phyloP scores from a whole-genome alignment of 140 eudicot genomes.

The Cichorium intybus region DNA sequence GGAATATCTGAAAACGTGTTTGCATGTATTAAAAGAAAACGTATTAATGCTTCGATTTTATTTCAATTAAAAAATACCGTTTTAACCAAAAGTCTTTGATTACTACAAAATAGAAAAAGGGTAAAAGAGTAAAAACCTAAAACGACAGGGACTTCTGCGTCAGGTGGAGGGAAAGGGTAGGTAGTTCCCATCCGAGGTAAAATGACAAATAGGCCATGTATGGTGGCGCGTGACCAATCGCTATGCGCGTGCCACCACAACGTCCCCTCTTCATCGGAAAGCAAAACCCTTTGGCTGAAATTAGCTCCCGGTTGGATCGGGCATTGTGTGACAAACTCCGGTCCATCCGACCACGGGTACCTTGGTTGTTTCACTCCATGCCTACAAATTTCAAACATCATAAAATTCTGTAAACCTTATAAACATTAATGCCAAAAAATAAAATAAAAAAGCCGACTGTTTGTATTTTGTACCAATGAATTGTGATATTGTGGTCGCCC shows the following conservation, averaged over 20 bases:
- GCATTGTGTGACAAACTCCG: conserved; percentile 65
- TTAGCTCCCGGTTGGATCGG: conserved; percentile 62
- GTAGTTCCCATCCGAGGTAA: conserved; percentile 39
- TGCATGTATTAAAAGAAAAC: conserved; percentile 6
- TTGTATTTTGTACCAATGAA: conserved; percentile 63
- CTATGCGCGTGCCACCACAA: conserved; percentile 94
- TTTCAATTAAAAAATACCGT: not conserved
- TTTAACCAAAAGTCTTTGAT: not conserved
- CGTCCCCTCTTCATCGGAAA: conserved; percentile 64
- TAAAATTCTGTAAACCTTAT: no score
- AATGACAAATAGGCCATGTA: conserved; percentile 52
- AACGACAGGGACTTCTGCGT: conserved; percentile 47
- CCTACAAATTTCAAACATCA: conserved; percentile 28
- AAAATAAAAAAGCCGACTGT: no score
- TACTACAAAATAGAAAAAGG: not conserved
- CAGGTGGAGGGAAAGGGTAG: conserved; percentile 59
- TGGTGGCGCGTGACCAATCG: conserved; percentile 69
- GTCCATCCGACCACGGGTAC: conserved; percentile 80
- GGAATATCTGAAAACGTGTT: conserved; percentile 10
- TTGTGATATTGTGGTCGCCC: conserved; percentile 51
- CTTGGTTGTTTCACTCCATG: conserved; percentile 71
- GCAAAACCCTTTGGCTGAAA: conserved; percentile 47
- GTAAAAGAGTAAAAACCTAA: conserved; percentile 39
- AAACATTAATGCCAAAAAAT: no score
- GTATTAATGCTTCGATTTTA: not conserved